These are phyloP conservation scores for Mycena maculata DNA, from an alignment of 768 basidiomycete species.

Conservation along the genomic window DNA sequence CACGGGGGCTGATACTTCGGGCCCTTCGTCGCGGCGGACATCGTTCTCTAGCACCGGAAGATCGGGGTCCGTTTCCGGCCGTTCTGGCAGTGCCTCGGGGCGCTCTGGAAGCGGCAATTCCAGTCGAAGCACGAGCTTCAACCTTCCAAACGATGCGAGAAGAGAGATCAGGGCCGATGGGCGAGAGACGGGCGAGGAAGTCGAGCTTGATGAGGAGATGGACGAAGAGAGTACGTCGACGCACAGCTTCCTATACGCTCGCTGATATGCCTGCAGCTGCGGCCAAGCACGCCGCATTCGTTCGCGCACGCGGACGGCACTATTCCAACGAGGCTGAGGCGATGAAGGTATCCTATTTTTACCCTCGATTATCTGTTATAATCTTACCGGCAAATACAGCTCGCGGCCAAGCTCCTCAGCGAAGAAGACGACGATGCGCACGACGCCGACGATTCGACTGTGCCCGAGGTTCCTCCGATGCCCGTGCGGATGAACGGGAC, in stretches of 20 bases:
- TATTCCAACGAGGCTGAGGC: conserved; percentile 94
- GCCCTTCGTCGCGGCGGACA: conserved; percentile 78
- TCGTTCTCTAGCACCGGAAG: conserved; percentile 76
- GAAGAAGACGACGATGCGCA: conserved; percentile 69
- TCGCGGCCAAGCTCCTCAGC: conserved; percentile 70
- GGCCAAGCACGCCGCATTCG: conserved; percentile 84
- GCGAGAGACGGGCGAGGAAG: conserved; percentile 74
- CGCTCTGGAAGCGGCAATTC: conserved; percentile 71
- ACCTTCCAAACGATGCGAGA: conserved; percentile 76
- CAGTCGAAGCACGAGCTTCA: conserved; percentile 88
- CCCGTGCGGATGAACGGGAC: conserved; percentile 24
- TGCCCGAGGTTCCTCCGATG: conserved; percentile 28
- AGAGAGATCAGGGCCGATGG: conserved; percentile 67
- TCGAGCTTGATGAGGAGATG: conserved; percentile 85
- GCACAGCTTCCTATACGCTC: neutral
- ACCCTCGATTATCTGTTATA: neutral
- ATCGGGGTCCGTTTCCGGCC: conserved; percentile 62
- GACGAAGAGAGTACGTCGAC: conserved; percentile 81
- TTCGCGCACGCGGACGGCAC: conserved; percentile 83
- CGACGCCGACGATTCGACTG: conserved; percentile 38
- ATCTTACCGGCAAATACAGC: conserved; percentile 52
- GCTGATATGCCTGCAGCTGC: conserved; percentile 61
- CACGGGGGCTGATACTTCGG: conserved; percentile 69
- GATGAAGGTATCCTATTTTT: conserved; percentile 75
- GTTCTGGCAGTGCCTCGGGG: conserved; percentile 62